phyloP scores from a whole-genome alignment of 148 eudicot species.

The Dianthus caryophyllus region DNA sequence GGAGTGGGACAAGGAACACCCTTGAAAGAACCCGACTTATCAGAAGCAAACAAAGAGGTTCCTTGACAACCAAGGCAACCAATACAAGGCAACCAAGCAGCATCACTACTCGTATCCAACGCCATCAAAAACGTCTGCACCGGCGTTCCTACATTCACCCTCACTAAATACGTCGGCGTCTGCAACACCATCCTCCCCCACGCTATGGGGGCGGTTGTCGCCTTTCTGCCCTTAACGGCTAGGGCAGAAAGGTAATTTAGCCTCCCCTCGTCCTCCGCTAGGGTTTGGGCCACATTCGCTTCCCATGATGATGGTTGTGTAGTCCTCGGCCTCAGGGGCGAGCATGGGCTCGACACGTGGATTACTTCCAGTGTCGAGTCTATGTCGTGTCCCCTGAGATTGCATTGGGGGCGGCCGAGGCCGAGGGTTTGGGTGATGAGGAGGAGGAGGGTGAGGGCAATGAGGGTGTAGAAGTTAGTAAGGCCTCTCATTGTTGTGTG shows the following conservation, averaged over 20 bases:
- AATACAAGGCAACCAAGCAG: conserved; percentile 73
- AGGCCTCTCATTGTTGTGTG: conserved; percentile 16
- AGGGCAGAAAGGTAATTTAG: conserved; percentile 57
- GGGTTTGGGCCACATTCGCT: conserved; percentile 50
- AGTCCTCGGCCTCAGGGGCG: conserved; percentile 43
- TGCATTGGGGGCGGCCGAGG: conserved; percentile 18
- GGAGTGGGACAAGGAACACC: conserved; percentile 40
- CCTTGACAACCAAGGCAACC: conserved; percentile 70
- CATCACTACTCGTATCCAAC: conserved; percentile 73
- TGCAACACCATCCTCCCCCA: conserved; percentile 59
- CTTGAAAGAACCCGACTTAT: conserved; percentile 49
- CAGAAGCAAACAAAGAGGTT: conserved; percentile 35
- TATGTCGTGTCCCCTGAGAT: conserved; percentile 26
- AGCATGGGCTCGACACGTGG: conserved; percentile 62
- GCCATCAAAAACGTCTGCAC: conserved; percentile 70
- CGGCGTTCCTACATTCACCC: conserved; percentile 73
- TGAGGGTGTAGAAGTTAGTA: not conserved
- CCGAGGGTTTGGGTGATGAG: conserved; percentile 27
- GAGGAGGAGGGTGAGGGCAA: not conserved
- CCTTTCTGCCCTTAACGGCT: conserved; percentile 35
- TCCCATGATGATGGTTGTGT: conserved; percentile 49
- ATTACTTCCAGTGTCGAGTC: conserved; percentile 47
- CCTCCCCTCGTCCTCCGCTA: conserved; percentile 51
- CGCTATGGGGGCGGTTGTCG: conserved; percentile 48
- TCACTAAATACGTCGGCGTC: conserved; percentile 68